phyloP scores from a whole-genome alignment of 805 yeast genomes.

The Wickerhamiella kurtzmanii region DNA sequence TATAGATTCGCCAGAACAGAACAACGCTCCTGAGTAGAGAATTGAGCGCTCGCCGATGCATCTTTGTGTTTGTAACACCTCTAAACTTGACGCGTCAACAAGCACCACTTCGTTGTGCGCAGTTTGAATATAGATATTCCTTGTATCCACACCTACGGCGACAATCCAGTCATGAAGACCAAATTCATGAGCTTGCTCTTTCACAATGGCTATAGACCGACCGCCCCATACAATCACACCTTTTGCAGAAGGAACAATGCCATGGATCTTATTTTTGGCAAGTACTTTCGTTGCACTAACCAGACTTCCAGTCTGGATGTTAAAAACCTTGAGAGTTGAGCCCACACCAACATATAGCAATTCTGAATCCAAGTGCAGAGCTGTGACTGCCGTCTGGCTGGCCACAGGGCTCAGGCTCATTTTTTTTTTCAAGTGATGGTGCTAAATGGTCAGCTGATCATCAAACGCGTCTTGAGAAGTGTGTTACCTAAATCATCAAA shows the following conservation, averaged over 20 bases:
- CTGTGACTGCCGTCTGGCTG: slow-evolving; percentile 48
- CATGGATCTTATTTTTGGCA: slow-evolving; percentile 67
- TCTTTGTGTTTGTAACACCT: slow-evolving; percentile 26
- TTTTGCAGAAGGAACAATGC: slow-evolving; percentile 36
- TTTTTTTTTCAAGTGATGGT: neutral
- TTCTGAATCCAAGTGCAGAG: slow-evolving; percentile 34
- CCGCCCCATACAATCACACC: slow-evolving; percentile 50
- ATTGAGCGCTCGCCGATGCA: slow-evolving; percentile 60
- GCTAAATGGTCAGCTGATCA: neutral
- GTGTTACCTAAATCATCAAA: neutral
- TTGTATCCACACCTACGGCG: slow-evolving; percentile 37
- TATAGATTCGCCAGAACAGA: slow-evolving; percentile 31
- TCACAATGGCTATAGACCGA: slow-evolving; percentile 35
- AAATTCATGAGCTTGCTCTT: slow-evolving; percentile 21
- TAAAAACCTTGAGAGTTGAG: slow-evolving; percentile 44
- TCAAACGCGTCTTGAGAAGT: neutral
- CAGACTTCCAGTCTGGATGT: slow-evolving; percentile 30
- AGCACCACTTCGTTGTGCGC: slow-evolving; percentile 62
- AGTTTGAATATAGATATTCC: slow-evolving; percentile 43
- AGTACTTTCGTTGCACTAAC: slow-evolving; percentile 37
- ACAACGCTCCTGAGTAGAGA: slow-evolving; percentile 73
- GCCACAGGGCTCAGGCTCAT: neutral
- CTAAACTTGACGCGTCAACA: slow-evolving; percentile 21
- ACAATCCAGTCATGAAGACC: slow-evolving; percentile 70
- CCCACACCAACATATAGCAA: slow-evolving; percentile 58